Evolutionary conservation across 306 rosid species (phyloP), one percentile per base, ranked within the genome.

Genomic region (Vigna nakashimae): DNA sequence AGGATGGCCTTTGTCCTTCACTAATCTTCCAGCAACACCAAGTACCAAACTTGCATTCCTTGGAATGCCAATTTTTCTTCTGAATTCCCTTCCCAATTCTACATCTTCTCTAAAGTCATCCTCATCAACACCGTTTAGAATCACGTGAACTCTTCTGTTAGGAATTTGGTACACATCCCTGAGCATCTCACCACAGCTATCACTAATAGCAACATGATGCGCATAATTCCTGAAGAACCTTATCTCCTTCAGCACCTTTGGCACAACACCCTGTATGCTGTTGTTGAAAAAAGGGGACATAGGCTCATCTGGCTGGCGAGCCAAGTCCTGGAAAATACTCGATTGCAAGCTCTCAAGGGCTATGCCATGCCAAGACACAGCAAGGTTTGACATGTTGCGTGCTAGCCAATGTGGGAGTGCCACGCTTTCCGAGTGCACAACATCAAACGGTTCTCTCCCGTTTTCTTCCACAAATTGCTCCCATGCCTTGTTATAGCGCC

Each of bases 401-500:
- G 96, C 97, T 28, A 85, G 49, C 86, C 87, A 86, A 36, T 89
- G 86, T 79, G 94, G 96, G 4, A 92, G 90, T 15, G 97, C 92
- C 4, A 90, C 97, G 74, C 97, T 92, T 67, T 92, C 97, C 0
- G 97, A 89, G 74, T 92, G 96, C 77, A 92, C 89, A 16, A 90
- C 91, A 62, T 92, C 92, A 71, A 92, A 92, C 0, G 88, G 82
- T 56, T 78, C 78, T 11, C 42, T 20, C 6, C 65, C 30, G 70
- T 87, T 82, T 75, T 92, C 95, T 64, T 87, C 88, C 20, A 73
- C 18, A 65, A 76, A 93, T 59, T 84, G 97, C 64, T 91, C 97
- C 91, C 89, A 93, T 11, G 98, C 98, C 50, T 90, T 93, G 69
- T 90, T 90, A 71, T 93, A 91, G 2, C 86, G 84, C 98, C 98